Percentiles rank a stretch among this genome's conserved stretches.
phyloP scores from a whole-genome alignment of 2,329 filamentous ascomycete species.

The Phialophora tarda region DNA sequence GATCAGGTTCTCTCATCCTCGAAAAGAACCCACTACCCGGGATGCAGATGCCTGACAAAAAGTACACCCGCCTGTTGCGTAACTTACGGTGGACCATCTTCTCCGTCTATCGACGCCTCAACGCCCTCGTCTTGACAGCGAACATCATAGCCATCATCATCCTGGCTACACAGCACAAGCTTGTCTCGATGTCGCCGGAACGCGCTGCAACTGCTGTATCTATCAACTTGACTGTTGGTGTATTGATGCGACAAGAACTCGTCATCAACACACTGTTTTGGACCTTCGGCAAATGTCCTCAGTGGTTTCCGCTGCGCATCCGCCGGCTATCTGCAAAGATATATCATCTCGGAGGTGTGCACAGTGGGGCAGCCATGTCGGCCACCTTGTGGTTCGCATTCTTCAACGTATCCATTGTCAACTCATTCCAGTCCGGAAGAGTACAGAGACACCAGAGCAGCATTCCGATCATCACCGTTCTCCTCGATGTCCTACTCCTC shows the following conservation, averaged over 20 bases:
- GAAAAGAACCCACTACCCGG: slow-evolving; percentile 32
- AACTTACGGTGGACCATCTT: slow-evolving; percentile 47
- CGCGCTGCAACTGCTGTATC: slow-evolving; percentile 51
- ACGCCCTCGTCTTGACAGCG: slow-evolving; percentile 48
- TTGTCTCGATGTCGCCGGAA: slow-evolving; percentile 42
- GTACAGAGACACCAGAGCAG: slow-evolving; percentile 40
- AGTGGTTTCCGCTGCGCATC: slow-evolving; percentile 52
- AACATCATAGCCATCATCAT: slow-evolving; percentile 48
- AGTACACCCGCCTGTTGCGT: slow-evolving; percentile 40
- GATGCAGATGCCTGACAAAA: slow-evolving; percentile 38
- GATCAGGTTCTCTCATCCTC: slow-evolving; percentile 29
- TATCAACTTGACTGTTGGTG: slow-evolving; percentile 55
- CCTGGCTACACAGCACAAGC: slow-evolving; percentile 45
- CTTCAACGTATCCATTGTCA: slow-evolving; percentile 46
- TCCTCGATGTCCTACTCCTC: slow-evolving; percentile 63
- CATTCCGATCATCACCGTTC: slow-evolving; percentile 62
- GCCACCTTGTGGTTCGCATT: slow-evolving; percentile 56
- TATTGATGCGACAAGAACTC: slow-evolving; percentile 59
- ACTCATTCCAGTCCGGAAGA: slow-evolving; percentile 15
- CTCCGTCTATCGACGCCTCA: slow-evolving; percentile 52
- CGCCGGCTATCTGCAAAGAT: slow-evolving; percentile 56
- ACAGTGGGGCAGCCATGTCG: slow-evolving; percentile 58
- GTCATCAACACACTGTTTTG: slow-evolving; percentile 60
- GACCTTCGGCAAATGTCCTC: slow-evolving; percentile 53
- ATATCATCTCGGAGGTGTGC: slow-evolving; percentile 61